These are phyloP conservation scores for Solanum sitiens DNA, from an alignment of 257 asterid species.

Conservation along the genomic window DNA sequence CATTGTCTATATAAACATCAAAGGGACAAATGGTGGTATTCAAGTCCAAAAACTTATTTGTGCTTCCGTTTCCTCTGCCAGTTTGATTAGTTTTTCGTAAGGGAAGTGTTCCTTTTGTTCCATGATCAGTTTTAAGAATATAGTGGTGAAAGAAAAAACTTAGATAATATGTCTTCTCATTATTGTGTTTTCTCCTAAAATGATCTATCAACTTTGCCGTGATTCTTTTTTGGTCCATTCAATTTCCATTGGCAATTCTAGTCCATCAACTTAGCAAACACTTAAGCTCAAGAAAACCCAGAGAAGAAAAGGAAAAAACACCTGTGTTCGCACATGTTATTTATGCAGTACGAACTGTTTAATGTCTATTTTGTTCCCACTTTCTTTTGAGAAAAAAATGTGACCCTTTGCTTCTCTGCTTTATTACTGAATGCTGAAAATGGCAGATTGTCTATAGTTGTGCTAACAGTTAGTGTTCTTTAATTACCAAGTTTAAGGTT, in stretches of 20 bases:
- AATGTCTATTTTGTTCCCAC: neutral
- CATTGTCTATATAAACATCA: neutral
- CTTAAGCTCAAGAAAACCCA: neutral
- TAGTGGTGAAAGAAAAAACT: neutral
- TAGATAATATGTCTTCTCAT: neutral
- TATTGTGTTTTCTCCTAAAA: neutral
- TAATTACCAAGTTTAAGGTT: conserved; percentile 36
- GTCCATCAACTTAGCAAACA: neutral
- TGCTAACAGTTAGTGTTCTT: neutral
- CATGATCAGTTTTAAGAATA: neutral
- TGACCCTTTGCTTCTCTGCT: neutral
- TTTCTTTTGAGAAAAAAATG: neutral
- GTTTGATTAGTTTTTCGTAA: neutral
- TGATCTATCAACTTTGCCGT: neutral
- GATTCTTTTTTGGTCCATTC: neutral
- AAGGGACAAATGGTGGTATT: neutral
- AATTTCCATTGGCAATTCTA: neutral
- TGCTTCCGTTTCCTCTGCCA: neutral
- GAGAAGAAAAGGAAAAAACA: neutral
- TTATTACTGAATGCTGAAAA: neutral
- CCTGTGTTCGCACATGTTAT: neutral
- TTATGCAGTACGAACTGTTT: neutral
- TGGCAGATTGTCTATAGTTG: neutral
- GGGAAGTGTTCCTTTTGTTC: neutral
- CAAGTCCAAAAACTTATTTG: too few relatives aligned